These are phyloP conservation scores for Pythium scleroteichum DNA, from an alignment of 352 stramenopile species.

Conservation along the genomic window DNA sequence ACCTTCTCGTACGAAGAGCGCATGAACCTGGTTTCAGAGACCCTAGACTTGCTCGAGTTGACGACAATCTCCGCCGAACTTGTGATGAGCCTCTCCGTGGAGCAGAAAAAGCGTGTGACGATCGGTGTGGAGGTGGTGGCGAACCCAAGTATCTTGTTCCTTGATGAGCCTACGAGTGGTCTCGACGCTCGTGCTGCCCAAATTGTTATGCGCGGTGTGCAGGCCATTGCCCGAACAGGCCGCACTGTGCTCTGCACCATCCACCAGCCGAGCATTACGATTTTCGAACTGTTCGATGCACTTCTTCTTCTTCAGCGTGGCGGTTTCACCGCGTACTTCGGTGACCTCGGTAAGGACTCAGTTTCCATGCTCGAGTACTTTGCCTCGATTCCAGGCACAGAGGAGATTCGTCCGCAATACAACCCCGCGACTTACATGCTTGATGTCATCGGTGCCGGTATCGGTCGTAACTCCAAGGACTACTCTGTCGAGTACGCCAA, in stretches of 20 bases:
- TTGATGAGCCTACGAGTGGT: constrained; percentile 91
- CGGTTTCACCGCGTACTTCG: constrained; percentile 79
- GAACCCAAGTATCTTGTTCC: constrained; percentile 93
- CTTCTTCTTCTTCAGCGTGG: constrained; percentile 80
- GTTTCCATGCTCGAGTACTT: constrained; percentile 90
- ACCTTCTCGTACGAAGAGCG: constrained; percentile 41
- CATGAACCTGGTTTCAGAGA: constrained; percentile 55
- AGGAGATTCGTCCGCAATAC: constrained; percentile 66
- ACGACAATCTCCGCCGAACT: constrained; percentile 43
- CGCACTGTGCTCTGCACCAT: constrained; percentile 82
- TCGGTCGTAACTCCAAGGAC: constrained; percentile 51
- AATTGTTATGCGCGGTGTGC: constrained; percentile 87
- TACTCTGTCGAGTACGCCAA: constrained; percentile 56
- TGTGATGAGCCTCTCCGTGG: constrained; percentile 76
- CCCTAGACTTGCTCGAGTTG: constrained; percentile 61
- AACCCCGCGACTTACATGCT: constrained; percentile 93
- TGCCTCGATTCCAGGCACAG: constrained; percentile 65
- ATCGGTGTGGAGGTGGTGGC: constrained; percentile 92
- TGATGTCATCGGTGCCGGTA: constrained; percentile 74
- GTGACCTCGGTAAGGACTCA: constrained; percentile 79
- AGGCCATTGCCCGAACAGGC: constrained; percentile 84
- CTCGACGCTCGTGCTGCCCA: constrained; percentile 84
- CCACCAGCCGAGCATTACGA: constrained; percentile 68
- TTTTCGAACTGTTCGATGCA: constrained; percentile 93
- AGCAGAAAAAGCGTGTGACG: constrained; percentile 93